phyloP scores from a whole-genome alignment of 129 eudicot genomes.

The Helianthus tuberosus region DNA sequence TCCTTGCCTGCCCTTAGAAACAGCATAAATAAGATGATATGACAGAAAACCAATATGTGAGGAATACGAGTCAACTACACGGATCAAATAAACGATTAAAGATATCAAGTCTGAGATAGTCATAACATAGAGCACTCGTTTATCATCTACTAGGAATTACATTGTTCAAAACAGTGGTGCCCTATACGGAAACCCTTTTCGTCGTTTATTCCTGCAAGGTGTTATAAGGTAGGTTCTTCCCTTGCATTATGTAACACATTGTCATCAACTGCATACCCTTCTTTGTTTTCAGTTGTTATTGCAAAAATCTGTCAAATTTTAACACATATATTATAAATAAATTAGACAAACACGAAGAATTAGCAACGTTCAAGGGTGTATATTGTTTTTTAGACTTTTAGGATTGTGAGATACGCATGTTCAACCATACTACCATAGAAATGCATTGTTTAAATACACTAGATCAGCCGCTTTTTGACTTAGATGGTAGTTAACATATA shows the following conservation, averaged over 20 bases:
- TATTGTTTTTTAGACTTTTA: too few species aligned
- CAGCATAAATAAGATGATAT: neutral
- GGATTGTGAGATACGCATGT: too few species aligned
- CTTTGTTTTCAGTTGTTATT: constrained; percentile 10
- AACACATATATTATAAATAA: neutral
- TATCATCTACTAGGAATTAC: neutral
- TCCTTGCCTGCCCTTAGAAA: neutral
- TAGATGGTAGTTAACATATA: too few species aligned
- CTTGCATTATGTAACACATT: neutral
- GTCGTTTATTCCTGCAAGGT: constrained; percentile 31
- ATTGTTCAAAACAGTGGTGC: constrained; percentile 43
- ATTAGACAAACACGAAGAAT: neutral
- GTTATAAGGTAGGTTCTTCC: neutral
- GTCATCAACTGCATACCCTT: constrained; percentile 7
- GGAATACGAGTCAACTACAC: neutral
- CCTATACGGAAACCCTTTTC: constrained; percentile 47
- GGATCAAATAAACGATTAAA: neutral
- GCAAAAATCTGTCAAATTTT: constrained; percentile 28
- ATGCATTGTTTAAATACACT: too few species aligned
- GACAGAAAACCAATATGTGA: neutral
- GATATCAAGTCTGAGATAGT: neutral
- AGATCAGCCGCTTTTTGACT: too few species aligned
- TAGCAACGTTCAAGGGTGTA: neutral
- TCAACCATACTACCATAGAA: too few species aligned
- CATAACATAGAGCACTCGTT: too few species aligned